Evolutionary conservation across 257 asterid species (phyloP).

Genomic region (Capsicum baccatum): DNA sequence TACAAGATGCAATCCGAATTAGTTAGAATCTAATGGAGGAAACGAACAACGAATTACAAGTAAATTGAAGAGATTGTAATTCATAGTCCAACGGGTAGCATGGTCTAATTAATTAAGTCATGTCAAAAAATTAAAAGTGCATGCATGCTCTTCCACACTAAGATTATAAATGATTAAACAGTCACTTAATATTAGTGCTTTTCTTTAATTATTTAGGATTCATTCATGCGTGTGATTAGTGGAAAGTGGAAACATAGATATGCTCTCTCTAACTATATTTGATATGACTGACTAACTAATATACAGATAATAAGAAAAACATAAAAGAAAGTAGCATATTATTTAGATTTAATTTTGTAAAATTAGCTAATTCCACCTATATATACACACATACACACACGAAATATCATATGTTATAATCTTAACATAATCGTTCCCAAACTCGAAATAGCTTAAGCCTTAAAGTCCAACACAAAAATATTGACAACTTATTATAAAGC

Average conservation of each 20-base stretch:
- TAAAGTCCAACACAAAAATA: neutral
- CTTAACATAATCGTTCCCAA: neutral
- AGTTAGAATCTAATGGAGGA: too few species aligned
- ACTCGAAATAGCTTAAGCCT: neutral
- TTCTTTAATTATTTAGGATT: slow-evolving; percentile 23
- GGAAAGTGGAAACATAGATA: slow-evolving; percentile 27
- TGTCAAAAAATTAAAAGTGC: slow-evolving; percentile 14
- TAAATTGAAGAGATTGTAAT: neutral
- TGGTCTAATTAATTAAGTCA: neutral
- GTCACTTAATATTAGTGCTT: slow-evolving; percentile 23
- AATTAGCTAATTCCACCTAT: neutral
- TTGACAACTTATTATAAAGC: neutral
- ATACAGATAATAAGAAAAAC: neutral
- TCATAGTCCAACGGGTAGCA: slow-evolving; percentile 16
- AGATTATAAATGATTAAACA: slow-evolving; percentile 25
- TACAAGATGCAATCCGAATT: too few species aligned
- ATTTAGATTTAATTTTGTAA: neutral
- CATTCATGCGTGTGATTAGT: slow-evolving; percentile 31
- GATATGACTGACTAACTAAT: slow-evolving; percentile 19
- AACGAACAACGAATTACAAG: neutral
- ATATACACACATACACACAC: neutral
- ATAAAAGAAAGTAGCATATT: neutral
- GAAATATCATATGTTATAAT: neutral
- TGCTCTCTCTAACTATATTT: neutral
- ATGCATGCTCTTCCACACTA: slow-evolving; percentile 16